Percentiles rank a stretch among this genome's conserved stretches.
Evolutionary conservation across 805 yeast genomes (phyloP).

Genomic region (Saccharomycopsis vini): DNA sequence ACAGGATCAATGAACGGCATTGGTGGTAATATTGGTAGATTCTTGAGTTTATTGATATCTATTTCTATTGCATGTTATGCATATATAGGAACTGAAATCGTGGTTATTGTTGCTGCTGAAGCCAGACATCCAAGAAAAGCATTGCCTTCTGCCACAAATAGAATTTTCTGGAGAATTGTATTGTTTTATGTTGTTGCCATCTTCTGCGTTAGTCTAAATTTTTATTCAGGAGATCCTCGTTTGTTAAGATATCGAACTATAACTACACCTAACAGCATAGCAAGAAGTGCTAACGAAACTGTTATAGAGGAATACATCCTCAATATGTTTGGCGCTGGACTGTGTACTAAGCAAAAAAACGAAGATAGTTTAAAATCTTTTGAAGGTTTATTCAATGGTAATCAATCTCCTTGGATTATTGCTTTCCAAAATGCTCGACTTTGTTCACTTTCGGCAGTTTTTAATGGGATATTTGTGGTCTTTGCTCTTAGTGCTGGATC

Average conservation of each 20-base stretch:
- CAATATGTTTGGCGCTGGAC: conserved; percentile 9
- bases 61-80: conserved; percentile 62
- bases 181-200: conserved; percentile 59
- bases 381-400: conserved; percentile 31
- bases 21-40: conserved; percentile 51
- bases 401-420: conserved; percentile 53
- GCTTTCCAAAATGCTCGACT: conserved; percentile 46
- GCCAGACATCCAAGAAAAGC: conserved; percentile 72
- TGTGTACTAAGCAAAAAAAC: conserved; percentile 3
- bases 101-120: conserved; percentile 78
- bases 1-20: conserved; percentile 46
- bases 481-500: conserved; percentile 51
- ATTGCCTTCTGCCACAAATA: conserved; percentile 68
- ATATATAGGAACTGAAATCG: conserved; percentile 76
- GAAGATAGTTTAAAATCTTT: conserved; percentile 2
- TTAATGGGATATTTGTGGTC: conserved; percentile 44
- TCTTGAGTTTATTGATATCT: conserved; percentile 53
- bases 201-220: conserved; percentile 61
- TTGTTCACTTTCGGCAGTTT: conserved; percentile 39
- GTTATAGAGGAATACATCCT: conserved; percentile 10
- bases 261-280: not conserved
- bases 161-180: conserved; percentile 64
- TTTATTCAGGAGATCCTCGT: conserved; percentile 74
- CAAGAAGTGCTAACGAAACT: conserved; percentile 1
- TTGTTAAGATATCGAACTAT: conserved; percentile 40